These are phyloP conservation scores for Tuber indicum DNA, from an alignment of 495 filamentous ascomycete species.

Conservation along the genomic window DNA sequence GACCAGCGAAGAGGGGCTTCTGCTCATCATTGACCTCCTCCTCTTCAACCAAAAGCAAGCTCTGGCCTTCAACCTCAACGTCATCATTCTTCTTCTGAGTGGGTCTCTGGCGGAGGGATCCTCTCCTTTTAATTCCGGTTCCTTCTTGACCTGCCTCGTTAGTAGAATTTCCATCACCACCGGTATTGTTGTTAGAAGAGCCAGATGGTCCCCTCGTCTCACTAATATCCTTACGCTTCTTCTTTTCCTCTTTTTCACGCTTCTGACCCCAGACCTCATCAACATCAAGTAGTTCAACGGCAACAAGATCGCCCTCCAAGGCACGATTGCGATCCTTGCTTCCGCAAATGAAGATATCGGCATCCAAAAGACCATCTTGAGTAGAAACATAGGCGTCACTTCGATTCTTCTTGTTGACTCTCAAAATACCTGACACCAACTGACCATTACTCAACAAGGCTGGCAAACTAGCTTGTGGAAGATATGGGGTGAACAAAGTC, in stretches of 20 bases:
- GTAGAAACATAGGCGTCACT: conserved; percentile 97
- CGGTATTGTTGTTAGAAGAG: conserved; percentile 63
- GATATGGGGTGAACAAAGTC: conserved; percentile 95
- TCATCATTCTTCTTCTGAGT: conserved; percentile 99
- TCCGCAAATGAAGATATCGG: conserved; percentile 98
- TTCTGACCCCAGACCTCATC: conserved; percentile 99
- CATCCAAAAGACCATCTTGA: conserved; percentile 76
- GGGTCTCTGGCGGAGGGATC: conserved; percentile 89
- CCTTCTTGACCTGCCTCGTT: conserved; percentile 52
- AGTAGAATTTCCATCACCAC: conserved; percentile 57
- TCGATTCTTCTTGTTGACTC: conserved; percentile 98
- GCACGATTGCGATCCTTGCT: conserved; percentile 97
- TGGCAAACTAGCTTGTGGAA: conserved; percentile 90
- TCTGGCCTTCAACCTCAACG: conserved; percentile 97
- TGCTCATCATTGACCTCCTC: conserved; percentile 98
- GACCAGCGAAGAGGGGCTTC: conserved; percentile 93
- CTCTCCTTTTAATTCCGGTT: conserved; percentile 76
- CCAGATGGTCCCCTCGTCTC: conserved; percentile 71
- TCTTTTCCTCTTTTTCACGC: conserved; percentile 98
- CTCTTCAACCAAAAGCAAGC: conserved; percentile 90
- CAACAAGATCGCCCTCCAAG: conserved; percentile 90
- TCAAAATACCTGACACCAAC: conserved; percentile 89
- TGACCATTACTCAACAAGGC: conserved; percentile 86
- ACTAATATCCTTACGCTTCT: conserved; percentile 98
- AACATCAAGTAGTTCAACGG: conserved; percentile 92